Conservation (phyloP, 192 early-diverging fungal species). For the Coemansia sp. region DNA sequence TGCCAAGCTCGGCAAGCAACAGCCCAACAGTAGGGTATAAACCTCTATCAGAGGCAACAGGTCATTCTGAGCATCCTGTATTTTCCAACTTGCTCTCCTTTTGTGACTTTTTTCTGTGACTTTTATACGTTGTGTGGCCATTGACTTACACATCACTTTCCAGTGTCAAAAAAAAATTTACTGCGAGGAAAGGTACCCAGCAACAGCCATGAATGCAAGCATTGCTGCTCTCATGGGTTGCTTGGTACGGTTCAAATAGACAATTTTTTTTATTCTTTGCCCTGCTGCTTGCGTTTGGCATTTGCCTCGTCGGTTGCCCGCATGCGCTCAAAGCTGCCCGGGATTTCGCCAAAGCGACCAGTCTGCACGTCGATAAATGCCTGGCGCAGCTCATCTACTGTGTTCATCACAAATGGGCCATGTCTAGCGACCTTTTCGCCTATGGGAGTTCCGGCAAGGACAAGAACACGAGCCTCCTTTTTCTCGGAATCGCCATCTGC, state of each 20-base stretch:
- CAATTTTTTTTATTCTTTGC: conserved; percentile 21
- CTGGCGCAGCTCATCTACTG: conserved; percentile 46
- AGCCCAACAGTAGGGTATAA: no score
- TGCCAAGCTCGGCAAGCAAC: no score
- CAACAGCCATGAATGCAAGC: background rate
- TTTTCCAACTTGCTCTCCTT: no score
- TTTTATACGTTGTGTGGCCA: no score
- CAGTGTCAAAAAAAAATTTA: background rate
- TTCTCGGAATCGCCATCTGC: conserved; percentile 31
- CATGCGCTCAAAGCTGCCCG: conserved; percentile 49
- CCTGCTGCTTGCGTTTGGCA: conserved; percentile 24
- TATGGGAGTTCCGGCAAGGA: conserved; percentile 60
- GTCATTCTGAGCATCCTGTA: no score
- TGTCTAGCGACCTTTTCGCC: conserved; percentile 63
- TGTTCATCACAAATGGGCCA: conserved; percentile 66
- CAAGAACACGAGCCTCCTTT: conserved; percentile 56
- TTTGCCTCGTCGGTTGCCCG: conserved; percentile 52
- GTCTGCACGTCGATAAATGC: conserved; percentile 35
- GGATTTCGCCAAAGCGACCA: conserved; percentile 47
- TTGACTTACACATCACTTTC: no score
- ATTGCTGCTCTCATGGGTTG: background rate
- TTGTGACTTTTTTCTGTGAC: no score
- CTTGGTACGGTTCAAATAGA: no score
- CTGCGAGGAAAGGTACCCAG: background rate
- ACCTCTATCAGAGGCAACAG: no score